Evolutionary conservation across 108 stramenopile species (phyloP), one percentile per base, ranked within the genome.

Genomic region (Schizochytrium sp.): DNA sequence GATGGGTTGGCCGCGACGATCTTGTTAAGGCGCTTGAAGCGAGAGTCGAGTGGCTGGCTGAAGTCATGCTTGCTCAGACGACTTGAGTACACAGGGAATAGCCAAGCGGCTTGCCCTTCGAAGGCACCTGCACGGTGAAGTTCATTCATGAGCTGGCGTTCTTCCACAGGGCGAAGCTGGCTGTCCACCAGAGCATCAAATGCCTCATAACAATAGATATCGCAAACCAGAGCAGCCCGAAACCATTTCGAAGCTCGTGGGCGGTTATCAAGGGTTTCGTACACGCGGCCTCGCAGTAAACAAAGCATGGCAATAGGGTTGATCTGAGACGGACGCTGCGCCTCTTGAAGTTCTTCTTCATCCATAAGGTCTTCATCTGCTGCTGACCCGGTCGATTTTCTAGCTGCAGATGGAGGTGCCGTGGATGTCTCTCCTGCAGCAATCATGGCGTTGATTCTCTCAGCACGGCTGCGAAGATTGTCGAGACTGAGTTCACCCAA

Each of bases 101-200:
- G 76, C 76, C 76, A 83, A 5, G 47, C 53, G 5, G 76, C 76
- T n/a, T 83, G 28, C n/a, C 47, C 76, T 53, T 83, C 76, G 28
- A 83, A 83, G 10, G 53, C 47, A 50, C 76, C 45, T 1, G 10
- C 49, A 10, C 53, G 47, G 2, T 83, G 76, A 47, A 83, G 13
- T 40, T 83, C 76, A 40, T 53, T 55, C 47, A 83, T 83, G 17
- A 83, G 76, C 76, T 83, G 76, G 47, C 76, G 47, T 53, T 83
- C 76, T 83, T 83, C 76, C 47, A 55, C 47, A 38, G 76, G 76
- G 76, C 76, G 76, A 47, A 83, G 76, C 76, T 83, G 76, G 47
- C 53, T 83, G 53, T 83, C 76, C 13, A 83, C 53, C 50, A 83
- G 76, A n/a, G 76, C 76, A 28, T 83, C 76, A 55, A 83, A 83